Conservation (phyloP, 2,329 filamentous ascomycete species). For the Fusarium sacchari region DNA sequence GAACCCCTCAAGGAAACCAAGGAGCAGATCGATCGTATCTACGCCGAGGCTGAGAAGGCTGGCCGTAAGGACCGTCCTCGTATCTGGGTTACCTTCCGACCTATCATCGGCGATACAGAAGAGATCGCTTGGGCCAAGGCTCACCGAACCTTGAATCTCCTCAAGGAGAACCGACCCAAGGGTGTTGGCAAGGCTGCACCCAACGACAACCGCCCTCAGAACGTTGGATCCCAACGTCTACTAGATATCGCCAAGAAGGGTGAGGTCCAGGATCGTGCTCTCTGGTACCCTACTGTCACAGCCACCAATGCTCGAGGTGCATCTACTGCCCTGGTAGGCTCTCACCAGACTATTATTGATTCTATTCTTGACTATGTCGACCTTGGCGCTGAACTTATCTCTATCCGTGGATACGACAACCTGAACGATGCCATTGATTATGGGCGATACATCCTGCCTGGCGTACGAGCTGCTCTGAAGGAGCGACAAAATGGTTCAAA, state of each 20-base stretch:
- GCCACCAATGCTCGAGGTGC: constrained; percentile 69
- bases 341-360: constrained; percentile 61
- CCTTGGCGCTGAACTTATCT: constrained; percentile 65
- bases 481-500: constrained; percentile 36
- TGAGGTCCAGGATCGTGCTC: constrained; percentile 68
- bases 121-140: constrained; percentile 71
- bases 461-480: constrained; percentile 53
- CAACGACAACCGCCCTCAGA: constrained; percentile 56
- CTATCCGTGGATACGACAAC: constrained; percentile 70
- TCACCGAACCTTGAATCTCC: constrained; percentile 62
- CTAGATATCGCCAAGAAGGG: constrained; percentile 65
- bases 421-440: constrained; percentile 69
- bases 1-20: constrained; percentile 72
- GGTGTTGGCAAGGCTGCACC: constrained; percentile 44
- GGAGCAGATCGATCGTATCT: constrained; percentile 70
- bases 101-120: constrained; percentile 69
- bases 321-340: constrained; percentile 67
- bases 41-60: constrained; percentile 66
- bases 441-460: constrained; percentile 64
- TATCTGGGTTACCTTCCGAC: constrained; percentile 73
- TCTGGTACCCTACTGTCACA: constrained; percentile 72
- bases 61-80: constrained; percentile 64
- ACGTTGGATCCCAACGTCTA: constrained; percentile 67
- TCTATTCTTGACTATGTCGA: constrained; percentile 67
- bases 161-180: constrained; percentile 56